A percentile compares a stretch with the other conserved stretches of the same genome.
Evolutionary conservation across 257 asterid genomes (phyloP).

Genomic region (Solanum ossicruentum): DNA sequence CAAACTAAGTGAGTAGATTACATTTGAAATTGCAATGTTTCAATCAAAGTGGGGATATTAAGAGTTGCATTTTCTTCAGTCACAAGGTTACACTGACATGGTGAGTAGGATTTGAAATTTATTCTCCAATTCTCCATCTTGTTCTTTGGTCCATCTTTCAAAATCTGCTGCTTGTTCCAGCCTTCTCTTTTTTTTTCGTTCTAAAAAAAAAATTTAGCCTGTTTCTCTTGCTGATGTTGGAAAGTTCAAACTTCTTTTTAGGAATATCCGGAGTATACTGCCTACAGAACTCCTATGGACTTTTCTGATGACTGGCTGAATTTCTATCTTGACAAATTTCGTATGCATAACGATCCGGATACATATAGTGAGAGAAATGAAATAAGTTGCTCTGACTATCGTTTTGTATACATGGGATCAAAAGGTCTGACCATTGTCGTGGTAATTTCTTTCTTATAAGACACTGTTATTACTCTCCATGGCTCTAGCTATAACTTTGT

Average conservation of each 20-base stretch:
- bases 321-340: constrained; percentile 72
- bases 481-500: not conserved
- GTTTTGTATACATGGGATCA: constrained; percentile 93
- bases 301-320: constrained; percentile 95
- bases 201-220: not conserved
- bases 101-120: not conserved
- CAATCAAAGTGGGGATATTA: not conserved
- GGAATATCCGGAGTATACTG: constrained; percentile 84
- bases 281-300: constrained; percentile 59
- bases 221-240: not conserved
- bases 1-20: not conserved
- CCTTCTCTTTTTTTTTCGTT: not conserved
- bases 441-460: constrained; percentile 6
- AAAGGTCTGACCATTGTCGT: constrained; percentile 52
- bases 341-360: constrained; percentile 57
- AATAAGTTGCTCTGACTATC: constrained; percentile 83
- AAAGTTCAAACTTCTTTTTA: constrained; percentile 15
- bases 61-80: not conserved
- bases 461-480: not conserved
- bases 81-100: not conserved
- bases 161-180: not conserved
- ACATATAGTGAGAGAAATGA: constrained; percentile 40
- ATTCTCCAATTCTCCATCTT: not conserved
- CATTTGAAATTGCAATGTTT: not conserved
- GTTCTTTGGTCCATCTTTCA: not conserved